These are phyloP conservation scores for Canavalia gladiata DNA, from an alignment of 306 rosid genomes.

Conservation along the genomic window DNA sequence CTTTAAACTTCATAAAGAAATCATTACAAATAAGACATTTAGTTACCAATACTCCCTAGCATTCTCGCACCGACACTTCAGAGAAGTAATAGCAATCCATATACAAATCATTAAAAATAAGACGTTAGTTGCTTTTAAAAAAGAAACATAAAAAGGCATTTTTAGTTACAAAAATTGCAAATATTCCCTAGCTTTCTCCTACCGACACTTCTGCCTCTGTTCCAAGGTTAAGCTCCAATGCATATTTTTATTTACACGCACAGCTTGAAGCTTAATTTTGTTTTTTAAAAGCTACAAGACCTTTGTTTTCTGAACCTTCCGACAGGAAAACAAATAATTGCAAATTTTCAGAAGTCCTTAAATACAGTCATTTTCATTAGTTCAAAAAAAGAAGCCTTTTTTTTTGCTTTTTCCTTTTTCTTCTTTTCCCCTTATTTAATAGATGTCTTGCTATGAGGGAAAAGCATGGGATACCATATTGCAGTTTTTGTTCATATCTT, in stretches of 20 bases:
- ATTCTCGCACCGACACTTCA: too few species aligned
- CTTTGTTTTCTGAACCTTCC: slow-evolving; percentile 37
- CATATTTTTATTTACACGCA: not conserved
- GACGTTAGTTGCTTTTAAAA: not conserved
- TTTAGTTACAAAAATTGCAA: not conserved
- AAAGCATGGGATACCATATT: slow-evolving; percentile 49
- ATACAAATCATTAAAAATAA: not conserved
- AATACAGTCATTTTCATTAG: slow-evolving; percentile 42
- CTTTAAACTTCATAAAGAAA: too few species aligned
- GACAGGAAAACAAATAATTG: slow-evolving; percentile 42
- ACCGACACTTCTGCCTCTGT: slow-evolving; percentile 5
- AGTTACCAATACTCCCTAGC: too few species aligned
- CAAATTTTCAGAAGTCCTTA: slow-evolving; percentile 5
- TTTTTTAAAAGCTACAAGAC: not conserved
- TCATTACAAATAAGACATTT: too few species aligned
- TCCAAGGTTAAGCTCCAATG: not conserved
- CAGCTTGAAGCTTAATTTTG: not conserved
- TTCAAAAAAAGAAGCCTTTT: slow-evolving; percentile 23
- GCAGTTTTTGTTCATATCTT: slow-evolving; percentile 34
- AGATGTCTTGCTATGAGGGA: slow-evolving; percentile 5
- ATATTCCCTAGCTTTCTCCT: slow-evolving; percentile 1
- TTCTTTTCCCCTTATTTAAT: not conserved
- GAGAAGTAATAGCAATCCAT: not conserved
- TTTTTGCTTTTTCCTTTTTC: not conserved
- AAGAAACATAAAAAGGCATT: too few species aligned